These are phyloP conservation scores for Ilyonectria robusta DNA, from an alignment of 2,329 filamentous ascomycete genomes.

Conservation along the genomic window DNA sequence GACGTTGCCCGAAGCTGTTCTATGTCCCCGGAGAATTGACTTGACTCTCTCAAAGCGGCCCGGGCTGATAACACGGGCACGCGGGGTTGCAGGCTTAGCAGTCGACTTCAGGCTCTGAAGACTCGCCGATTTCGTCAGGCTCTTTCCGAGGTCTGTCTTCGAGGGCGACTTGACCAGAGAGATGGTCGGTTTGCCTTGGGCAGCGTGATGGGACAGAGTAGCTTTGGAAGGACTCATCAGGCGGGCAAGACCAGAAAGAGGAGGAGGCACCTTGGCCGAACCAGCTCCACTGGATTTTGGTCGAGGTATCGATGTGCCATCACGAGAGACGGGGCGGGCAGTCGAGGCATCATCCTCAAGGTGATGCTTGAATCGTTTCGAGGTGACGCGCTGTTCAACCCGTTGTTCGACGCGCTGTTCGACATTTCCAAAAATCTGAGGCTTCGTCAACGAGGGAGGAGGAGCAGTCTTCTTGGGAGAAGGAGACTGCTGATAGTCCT, in stretches of 20 bases:
- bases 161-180: slow-evolving; percentile 58
- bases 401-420: slow-evolving; percentile 31
- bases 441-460: slow-evolving; percentile 33
- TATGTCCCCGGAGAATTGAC: slow-evolving; percentile 67
- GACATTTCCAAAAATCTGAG: slow-evolving; percentile 40
- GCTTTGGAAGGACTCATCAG: slow-evolving; percentile 86
- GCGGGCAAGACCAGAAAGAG: slow-evolving; percentile 66
- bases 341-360: slow-evolving; percentile 79
- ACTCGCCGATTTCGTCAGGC: slow-evolving; percentile 66
- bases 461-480: slow-evolving; percentile 47
- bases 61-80: slow-evolving; percentile 61
- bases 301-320: slow-evolving; percentile 64
- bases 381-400: slow-evolving; percentile 52
- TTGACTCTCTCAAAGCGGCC: slow-evolving; percentile 69
- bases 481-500: slow-evolving; percentile 48
- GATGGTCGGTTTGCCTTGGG: slow-evolving; percentile 47
- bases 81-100: slow-evolving; percentile 52
- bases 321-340: slow-evolving; percentile 71
- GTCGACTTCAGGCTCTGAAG: slow-evolving; percentile 59
- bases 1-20: slow-evolving; percentile 53
- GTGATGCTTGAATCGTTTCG: slow-evolving; percentile 80
- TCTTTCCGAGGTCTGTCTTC: slow-evolving; percentile 58
- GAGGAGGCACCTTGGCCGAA: slow-evolving; percentile 53
- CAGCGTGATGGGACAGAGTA: slow-evolving; percentile 70
- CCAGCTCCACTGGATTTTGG: slow-evolving; percentile 55